Evolutionary conservation across 768 basidiomycete species (phyloP).

Genomic region (Trametes cingulata): DNA sequence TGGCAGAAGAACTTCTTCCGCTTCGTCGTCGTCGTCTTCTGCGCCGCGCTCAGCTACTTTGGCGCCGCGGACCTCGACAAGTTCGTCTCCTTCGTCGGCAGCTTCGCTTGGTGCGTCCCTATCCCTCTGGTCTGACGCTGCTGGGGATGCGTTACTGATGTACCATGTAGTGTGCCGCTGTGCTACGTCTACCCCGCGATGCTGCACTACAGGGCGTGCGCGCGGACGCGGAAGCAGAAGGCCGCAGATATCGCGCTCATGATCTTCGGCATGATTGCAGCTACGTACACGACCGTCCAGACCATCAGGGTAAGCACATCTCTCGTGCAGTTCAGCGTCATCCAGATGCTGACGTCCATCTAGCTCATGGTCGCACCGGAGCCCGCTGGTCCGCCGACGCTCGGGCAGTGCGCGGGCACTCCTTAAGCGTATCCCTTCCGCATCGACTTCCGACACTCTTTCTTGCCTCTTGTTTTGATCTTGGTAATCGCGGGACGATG

Average conservation of each 20-base stretch:
- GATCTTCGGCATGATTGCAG: constrained; percentile 70
- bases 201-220: constrained; percentile 87
- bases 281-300: constrained; percentile 78
- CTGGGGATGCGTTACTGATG: background rate
- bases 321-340: background rate
- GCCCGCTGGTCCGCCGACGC: constrained; percentile 37
- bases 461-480: too few species aligned
- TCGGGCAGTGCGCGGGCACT: constrained; percentile 23
- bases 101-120: constrained; percentile 81
- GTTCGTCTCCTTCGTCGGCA: constrained; percentile 91
- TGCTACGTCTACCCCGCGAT: constrained; percentile 94
- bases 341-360: constrained; percentile 3
- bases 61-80: constrained; percentile 93
- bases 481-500: too few species aligned
- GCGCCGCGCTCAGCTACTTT: constrained; percentile 78
- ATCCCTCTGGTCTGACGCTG: background rate
- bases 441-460: too few species aligned
- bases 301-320: constrained; percentile 60
- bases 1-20: constrained; percentile 96
- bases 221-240: constrained; percentile 68
- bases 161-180: constrained; percentile 69
- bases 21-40: constrained; percentile 72
- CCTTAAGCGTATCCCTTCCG: background rate
- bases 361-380: constrained; percentile 64
- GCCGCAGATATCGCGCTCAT: constrained; percentile 70